phyloP scores from a whole-genome alignment of 805 yeast genomes.

The Starmerella vitae region DNA sequence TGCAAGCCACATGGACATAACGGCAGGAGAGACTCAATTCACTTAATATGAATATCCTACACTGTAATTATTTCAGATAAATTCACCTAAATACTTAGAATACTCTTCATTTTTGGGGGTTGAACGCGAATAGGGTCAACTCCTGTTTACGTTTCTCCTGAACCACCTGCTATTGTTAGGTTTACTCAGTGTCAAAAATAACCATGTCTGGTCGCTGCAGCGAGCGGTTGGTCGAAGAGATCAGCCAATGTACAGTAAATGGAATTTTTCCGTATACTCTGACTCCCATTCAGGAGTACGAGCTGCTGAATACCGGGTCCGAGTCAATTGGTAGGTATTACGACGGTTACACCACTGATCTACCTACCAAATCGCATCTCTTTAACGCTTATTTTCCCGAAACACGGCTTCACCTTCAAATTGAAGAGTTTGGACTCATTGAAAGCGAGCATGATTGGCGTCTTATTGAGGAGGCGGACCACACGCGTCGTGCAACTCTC shows the following conservation, averaged over 20 bases:
- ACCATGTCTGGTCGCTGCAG: constrained; percentile 7
- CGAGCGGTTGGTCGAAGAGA: constrained; percentile 25
- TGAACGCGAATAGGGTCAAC: too few relatives aligned
- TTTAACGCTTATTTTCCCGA: constrained; percentile 16
- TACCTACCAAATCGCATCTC: neutral
- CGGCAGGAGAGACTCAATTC: too few relatives aligned
- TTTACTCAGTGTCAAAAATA: neutral
- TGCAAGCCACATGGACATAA: too few relatives aligned
- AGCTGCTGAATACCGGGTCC: neutral
- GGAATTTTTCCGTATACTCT: constrained; percentile 7
- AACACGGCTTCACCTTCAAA: constrained; percentile 20
- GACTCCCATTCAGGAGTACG: constrained; percentile 10
- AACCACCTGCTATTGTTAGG: too few relatives aligned
- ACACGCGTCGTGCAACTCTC: constrained; percentile 7
- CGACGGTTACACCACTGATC: neutral
- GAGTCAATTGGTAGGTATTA: neutral
- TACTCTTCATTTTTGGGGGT: too few relatives aligned
- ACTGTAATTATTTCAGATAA: too few relatives aligned
- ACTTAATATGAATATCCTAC: too few relatives aligned
- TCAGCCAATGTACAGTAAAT: constrained; percentile 20
- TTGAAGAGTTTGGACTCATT: constrained; percentile 7
- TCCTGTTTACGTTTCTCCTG: too few relatives aligned
- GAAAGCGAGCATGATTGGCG: constrained; percentile 14
- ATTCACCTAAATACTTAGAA: too few relatives aligned
- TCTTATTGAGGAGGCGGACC: neutral